Evolutionary conservation across 495 filamentous ascomycete species (phyloP), one percentile per base, ranked within the genome.

Genomic region (Hypoxylon intermedium): DNA sequence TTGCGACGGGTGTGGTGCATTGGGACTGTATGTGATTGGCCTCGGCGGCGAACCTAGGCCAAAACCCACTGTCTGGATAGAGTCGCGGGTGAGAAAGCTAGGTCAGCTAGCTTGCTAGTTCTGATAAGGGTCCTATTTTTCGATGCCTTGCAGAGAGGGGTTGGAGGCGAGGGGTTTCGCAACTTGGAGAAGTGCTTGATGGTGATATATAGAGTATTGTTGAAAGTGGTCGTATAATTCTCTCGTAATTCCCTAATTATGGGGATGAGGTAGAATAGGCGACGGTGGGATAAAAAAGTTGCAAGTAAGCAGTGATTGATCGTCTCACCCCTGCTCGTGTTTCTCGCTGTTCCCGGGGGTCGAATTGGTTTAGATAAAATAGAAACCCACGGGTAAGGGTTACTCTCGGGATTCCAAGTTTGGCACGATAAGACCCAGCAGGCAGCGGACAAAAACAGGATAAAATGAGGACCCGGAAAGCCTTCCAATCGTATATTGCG

Each of bases 1-100:
- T 70, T 78, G 62, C 78, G 74, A 60, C 79, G 77, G 53, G 70
- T 72, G 65, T 80, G 78, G 68, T 79, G 77, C 79, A 81, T 81
- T 64, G 58, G 30, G 41, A 48, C 34, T 50, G 37, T 63, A 13
- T 61, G 38, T 53, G 42, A 65, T 58, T 60, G 56, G 59, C 47
- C 59, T 49, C 46, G 45, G 58, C 24, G 31, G 36, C 37, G 12
- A 48, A 13, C 16, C 33, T 30, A 60, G 55, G 51, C 45, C 62
- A 56, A n/a, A 52, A 34, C 24, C 50, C 31, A 34, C 38, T 45
- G 55, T 42, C 26, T 51, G 13, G 42, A 48, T 46, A 58, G 44
- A 50, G 50, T 46, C 46, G 48, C 23, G 30, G 28, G 19, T 44
- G 37, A 42, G 48, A 37, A 5, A 5, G n/a, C 24, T 50, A 20